Evolutionary conservation across 805 yeast genomes (phyloP).

Genomic region (Maudiozyma bulderi): DNA sequence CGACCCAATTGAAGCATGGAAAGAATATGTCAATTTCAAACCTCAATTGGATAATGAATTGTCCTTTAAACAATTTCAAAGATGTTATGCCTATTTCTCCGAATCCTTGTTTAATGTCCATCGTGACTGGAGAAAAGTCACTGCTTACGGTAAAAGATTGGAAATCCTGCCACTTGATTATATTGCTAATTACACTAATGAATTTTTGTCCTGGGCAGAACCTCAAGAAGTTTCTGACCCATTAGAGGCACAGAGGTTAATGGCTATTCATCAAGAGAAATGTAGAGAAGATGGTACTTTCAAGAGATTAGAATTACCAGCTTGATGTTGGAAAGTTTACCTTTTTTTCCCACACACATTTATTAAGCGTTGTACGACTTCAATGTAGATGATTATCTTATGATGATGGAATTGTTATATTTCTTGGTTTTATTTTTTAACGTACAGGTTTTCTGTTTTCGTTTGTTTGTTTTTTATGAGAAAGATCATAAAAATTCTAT

Average conservation of each 20-base stretch:
- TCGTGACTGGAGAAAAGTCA: slow-evolving; percentile 2
- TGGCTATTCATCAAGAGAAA: slow-evolving; percentile 2
- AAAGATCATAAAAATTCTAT: too few species aligned
- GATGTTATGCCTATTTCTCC: slow-evolving; percentile 48
- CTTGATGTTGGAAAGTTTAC: not conserved
- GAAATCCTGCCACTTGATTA: not conserved
- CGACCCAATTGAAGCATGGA: slow-evolving; percentile 39
- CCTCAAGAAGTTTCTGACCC: slow-evolving; percentile 2
- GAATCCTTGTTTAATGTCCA: slow-evolving; percentile 1
- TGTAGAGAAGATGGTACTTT: slow-evolving; percentile 1
- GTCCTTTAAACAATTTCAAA: slow-evolving; percentile 38
- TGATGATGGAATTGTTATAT: too few species aligned
- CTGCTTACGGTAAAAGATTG: slow-evolving; percentile 1
- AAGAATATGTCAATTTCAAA: slow-evolving; percentile 38
- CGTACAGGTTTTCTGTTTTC: too few species aligned
- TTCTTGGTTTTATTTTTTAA: too few species aligned
- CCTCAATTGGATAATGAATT: slow-evolving; percentile 36
- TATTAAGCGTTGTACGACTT: too few species aligned
- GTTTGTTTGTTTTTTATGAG: too few species aligned
- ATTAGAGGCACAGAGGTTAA: slow-evolving; percentile 1
- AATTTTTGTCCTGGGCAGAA: slow-evolving; percentile 1
- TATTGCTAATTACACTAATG: not conserved
- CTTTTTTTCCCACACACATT: too few species aligned
- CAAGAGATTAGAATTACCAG: not conserved
- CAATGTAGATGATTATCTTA: too few species aligned